Base-by-base conservation (phyloP, 106 monocot species). In the Phalaenopsis equestris region DNA sequence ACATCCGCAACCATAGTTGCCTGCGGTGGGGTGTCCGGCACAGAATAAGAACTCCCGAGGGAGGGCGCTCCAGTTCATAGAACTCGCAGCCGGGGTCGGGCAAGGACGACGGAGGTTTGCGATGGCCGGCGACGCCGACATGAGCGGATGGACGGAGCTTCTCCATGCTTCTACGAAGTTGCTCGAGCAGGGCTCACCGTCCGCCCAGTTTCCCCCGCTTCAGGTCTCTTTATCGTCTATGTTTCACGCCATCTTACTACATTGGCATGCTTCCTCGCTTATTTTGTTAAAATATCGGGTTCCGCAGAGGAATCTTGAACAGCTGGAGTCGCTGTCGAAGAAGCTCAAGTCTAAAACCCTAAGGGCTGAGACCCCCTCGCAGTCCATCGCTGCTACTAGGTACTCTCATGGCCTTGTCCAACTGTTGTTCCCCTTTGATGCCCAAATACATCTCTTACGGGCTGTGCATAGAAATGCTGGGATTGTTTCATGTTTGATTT, bases 331-430 rank as follows among this genome's bases (percentile, higher is more conserved):
- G 15, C 87, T 99, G 14, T 99, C 98, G 24, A 94, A 91, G 85
- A 99, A 94, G 87, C 88, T 99, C 74, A 94, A 94, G 82, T 67
- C 98, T 39, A 99, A 93, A 75, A 93, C 98, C 23, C 64, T 92
- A 3, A 84, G 90, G 6, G 80, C 88, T 16, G 94, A 99, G 11
- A 85, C 94, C 37, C 91, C 98, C 8, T 83, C 88, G 0, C 90
- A 99, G 49, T 94, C 94, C 73, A 88, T 93, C 24, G 89, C 92
- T 18, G 98, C 98, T 75, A 94, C 94, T 57, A 94, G 97, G 97
- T 94, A 15, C 55, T 72, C 41, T 72, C 48, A 10, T 21, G 17
- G n/a, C 43, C 5, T 64, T 76, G 75, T 19, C 9, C 11, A 8
- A 21, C n/a, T 47, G 15, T 11, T 58, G n/a, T 52, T 2, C 58